These are phyloP conservation scores for Neurospora africana DNA, from an alignment of 495 filamentous ascomycete species.

Conservation along the genomic window DNA sequence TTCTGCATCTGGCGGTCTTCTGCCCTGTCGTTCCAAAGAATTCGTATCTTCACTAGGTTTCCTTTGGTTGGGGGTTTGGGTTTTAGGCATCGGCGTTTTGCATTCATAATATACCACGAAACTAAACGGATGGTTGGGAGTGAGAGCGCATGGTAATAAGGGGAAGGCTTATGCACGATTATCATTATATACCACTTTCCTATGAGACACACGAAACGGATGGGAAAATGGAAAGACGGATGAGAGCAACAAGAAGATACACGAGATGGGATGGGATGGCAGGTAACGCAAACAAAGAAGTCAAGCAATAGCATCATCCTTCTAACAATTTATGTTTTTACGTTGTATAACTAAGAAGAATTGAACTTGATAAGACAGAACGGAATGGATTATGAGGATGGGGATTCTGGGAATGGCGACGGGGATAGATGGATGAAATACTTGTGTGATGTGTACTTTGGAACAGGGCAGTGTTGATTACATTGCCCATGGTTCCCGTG, in stretches of 20 bases:
- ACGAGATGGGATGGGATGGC: background rate
- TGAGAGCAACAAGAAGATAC: background rate
- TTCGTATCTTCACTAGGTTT: background rate
- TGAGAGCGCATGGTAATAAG: background rate
- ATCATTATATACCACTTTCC: background rate
- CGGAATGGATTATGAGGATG: background rate
- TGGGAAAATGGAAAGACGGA: background rate
- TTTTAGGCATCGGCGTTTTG: background rate
- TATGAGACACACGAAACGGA: background rate
- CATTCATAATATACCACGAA: background rate
- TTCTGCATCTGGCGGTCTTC: background rate
- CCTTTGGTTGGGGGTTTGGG: background rate
- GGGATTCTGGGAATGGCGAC: background rate
- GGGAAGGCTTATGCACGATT: background rate
- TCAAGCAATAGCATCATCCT: background rate
- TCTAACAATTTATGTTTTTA: background rate
- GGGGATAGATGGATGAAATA: background rate
- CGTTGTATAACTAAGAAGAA: background rate
- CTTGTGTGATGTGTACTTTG: too few relatives aligned
- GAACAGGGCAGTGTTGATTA: too few relatives aligned
- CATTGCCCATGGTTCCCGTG: too few relatives aligned
- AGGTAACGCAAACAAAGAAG: background rate
- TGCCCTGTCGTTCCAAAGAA: background rate
- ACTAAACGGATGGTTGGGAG: background rate
- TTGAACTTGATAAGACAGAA: background rate